Evolutionary conservation across 139 green algal species (phyloP).

Genomic region (Picochlorum sp.): DNA sequence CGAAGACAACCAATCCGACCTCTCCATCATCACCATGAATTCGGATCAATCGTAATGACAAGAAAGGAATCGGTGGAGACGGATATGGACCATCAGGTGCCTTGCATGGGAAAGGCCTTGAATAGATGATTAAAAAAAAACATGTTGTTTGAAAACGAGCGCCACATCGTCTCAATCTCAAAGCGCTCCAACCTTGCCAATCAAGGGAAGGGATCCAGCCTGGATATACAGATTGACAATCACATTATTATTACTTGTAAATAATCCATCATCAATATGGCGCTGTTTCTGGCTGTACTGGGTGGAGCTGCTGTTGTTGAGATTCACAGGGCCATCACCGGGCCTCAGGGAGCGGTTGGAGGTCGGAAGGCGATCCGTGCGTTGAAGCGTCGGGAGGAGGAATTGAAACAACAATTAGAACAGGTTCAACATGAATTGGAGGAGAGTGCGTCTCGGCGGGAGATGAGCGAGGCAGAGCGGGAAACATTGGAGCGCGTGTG

Average conservation of each 20-base stretch:
- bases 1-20: too few relatives aligned
- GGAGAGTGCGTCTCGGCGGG: constrained; percentile 3
- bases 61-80: too few relatives aligned
- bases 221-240: background rate
- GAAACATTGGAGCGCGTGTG: constrained; percentile 19
- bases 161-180: too few relatives aligned
- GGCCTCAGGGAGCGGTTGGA: constrained; percentile 1
- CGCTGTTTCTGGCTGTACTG: constrained; percentile 5
- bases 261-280: background rate
- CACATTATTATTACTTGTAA: background rate
- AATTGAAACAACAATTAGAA: constrained; percentile 22
- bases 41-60: too few relatives aligned
- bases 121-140: too few relatives aligned
- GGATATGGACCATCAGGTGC: too few relatives aligned
- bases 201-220: too few relatives aligned
- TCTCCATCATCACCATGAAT: too few relatives aligned
- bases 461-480: constrained; percentile 18
- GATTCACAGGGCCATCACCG: constrained; percentile 24
- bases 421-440: constrained; percentile 24
- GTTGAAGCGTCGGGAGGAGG: constrained; percentile 14
- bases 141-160: too few relatives aligned
- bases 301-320: constrained; percentile 25
- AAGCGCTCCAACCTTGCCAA: too few relatives aligned
- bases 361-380: constrained; percentile 10
- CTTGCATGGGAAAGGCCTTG: too few relatives aligned